These are phyloP conservation scores for Melocanna baccifera DNA, from an alignment of 176 grass and related monocot species.

Conservation along the genomic window DNA sequence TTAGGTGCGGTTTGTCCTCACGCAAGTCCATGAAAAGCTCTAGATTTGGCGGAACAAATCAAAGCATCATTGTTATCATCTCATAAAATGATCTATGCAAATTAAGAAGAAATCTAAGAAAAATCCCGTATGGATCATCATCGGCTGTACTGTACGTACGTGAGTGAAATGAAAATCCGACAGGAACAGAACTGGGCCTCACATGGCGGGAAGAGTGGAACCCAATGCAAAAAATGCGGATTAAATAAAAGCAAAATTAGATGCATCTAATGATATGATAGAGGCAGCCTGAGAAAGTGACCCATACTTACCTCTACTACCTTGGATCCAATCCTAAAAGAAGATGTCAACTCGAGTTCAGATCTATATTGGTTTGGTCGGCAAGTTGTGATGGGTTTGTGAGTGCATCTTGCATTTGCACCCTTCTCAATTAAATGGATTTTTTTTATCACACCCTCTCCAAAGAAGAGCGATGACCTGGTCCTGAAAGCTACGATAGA, in stretches of 20 bases:
- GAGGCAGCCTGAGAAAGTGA: constrained; percentile 31
- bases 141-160: not conserved
- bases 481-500: no score
- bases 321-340: not conserved
- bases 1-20: not conserved
- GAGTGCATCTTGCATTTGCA: not conserved
- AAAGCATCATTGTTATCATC: not conserved
- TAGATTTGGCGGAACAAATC: not conserved
- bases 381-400: not conserved
- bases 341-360: constrained; percentile 35
- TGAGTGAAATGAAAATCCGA: constrained; percentile 37
- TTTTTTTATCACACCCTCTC: no score
- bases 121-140: not conserved
- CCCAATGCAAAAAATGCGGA: constrained; percentile 28
- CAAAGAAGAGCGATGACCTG: no score
- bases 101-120: not conserved
- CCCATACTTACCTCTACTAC: not conserved
- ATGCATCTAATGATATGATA: constrained; percentile 10
- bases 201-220: constrained; percentile 39
- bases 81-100: not conserved
- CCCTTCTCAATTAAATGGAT: not conserved
- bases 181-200: constrained; percentile 12
- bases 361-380: not conserved
- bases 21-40: not conserved
- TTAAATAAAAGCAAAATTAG: constrained; percentile 25